A percentile compares a stretch with the other conserved stretches of the same genome.
Conservation (phyloP, 192 early-diverging fungal species). For the Umbelopsis ramanniana region DNA sequence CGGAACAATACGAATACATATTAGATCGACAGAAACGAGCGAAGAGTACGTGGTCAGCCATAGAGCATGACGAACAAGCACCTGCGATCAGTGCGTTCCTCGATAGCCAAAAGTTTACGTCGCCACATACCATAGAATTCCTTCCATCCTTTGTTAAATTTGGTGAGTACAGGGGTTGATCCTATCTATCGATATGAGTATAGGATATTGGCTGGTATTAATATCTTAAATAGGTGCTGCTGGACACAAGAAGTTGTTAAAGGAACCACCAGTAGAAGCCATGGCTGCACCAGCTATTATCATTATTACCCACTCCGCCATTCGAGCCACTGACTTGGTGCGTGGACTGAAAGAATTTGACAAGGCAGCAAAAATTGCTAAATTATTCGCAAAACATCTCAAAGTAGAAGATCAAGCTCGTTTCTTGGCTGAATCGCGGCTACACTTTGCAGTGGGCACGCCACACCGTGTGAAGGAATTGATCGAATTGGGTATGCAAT, state of each 20-base stretch:
- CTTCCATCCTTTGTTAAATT: slow-evolving; percentile 59
- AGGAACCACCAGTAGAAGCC: slow-evolving; percentile 38
- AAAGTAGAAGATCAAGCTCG: slow-evolving; percentile 73
- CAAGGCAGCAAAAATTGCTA: slow-evolving; percentile 62
- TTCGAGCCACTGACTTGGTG: slow-evolving; percentile 64
- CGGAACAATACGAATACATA: slow-evolving; percentile 44
- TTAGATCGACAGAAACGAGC: slow-evolving; percentile 47
- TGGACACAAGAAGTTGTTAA: slow-evolving; percentile 49
- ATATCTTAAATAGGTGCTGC: slow-evolving; percentile 39
- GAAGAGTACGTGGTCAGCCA: slow-evolving; percentile 40
- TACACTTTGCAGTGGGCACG: slow-evolving; percentile 74
- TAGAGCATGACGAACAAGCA: slow-evolving; percentile 45
- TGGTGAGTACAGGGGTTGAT: slow-evolving; percentile 21
- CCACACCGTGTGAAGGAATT: slow-evolving; percentile 67
- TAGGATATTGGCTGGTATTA: slow-evolving; percentile 32
- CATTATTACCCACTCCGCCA: slow-evolving; percentile 64
- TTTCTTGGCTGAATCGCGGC: slow-evolving; percentile 48
- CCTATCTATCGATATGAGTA: neutral
- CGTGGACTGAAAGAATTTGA: slow-evolving; percentile 53
- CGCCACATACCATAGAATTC: slow-evolving; percentile 50
- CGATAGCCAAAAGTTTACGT: slow-evolving; percentile 45
- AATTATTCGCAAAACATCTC: slow-evolving; percentile 81
- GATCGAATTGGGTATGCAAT: slow-evolving; percentile 43
- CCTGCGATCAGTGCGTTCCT: slow-evolving; percentile 44
- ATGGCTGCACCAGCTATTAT: slow-evolving; percentile 55